Evolutionary conservation across 495 filamentous ascomycete species (phyloP).

Genomic region (Penicillium verhagenii): DNA sequence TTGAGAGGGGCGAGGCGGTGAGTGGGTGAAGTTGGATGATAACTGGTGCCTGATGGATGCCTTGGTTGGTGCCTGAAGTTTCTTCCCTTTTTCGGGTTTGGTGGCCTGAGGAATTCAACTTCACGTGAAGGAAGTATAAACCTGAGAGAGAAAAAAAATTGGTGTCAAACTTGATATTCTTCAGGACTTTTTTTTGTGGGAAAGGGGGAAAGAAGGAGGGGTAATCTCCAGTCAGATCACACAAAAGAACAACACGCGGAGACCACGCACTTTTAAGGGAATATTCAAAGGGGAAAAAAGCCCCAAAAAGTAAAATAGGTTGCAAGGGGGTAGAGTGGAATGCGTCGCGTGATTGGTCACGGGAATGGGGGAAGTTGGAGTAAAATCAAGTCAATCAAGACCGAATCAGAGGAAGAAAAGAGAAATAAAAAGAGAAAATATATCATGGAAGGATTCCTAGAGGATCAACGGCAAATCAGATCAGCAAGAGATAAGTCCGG

Average conservation of each 20-base stretch:
- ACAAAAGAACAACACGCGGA: constrained; percentile 1
- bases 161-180: background rate
- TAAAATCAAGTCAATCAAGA: background rate
- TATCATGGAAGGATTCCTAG: background rate
- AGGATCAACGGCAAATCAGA: background rate
- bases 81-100: no score
- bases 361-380: constrained; percentile 6
- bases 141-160: background rate
- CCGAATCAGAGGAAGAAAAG: background rate
- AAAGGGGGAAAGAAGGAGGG: background rate
- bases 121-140: background rate
- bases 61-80: constrained; percentile 8
- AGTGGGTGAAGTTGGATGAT: constrained; percentile 3
- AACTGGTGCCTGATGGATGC: background rate
- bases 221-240: background rate
- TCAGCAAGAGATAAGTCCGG: background rate
- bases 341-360: constrained; percentile 30
- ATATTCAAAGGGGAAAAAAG: background rate
- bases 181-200: background rate
- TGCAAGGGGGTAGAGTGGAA: constrained; percentile 13
- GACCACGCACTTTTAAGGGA: background rate
- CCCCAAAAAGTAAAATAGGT: background rate
- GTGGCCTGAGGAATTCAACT: constrained; percentile 4
- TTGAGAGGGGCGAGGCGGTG: constrained; percentile 35
- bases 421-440: background rate